phyloP scores from a whole-genome alignment of 768 basidiomycete genomes.

The Vararia minispora region DNA sequence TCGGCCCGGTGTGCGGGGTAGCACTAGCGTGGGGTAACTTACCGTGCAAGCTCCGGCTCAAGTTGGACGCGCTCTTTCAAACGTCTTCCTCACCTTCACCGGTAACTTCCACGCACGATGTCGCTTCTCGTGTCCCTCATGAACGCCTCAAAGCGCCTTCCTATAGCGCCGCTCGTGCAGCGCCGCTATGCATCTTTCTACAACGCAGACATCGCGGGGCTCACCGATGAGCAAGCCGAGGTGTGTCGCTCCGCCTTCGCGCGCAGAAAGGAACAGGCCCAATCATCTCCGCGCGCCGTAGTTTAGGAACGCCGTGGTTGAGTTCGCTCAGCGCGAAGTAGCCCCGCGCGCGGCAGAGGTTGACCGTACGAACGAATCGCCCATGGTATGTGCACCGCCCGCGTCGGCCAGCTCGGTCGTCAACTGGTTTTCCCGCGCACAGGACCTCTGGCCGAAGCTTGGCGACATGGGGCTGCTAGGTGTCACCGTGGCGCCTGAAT shows the following conservation, averaged over 20 bases:
- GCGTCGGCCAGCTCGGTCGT: background rate
- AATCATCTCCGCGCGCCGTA: conserved; percentile 19
- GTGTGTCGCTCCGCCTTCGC: conserved; percentile 27
- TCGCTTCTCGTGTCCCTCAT: background rate
- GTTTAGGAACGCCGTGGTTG: conserved; percentile 72
- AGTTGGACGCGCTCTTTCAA: too few relatives aligned
- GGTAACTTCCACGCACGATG: too few relatives aligned
- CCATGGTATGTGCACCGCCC: conserved; percentile 35
- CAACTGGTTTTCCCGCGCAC: background rate
- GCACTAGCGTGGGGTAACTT: too few relatives aligned
- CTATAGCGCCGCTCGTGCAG: background rate
- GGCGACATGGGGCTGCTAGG: conserved; percentile 91
- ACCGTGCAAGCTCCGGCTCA: too few relatives aligned
- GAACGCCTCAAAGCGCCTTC: background rate
- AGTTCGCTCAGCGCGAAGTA: conserved; percentile 77
- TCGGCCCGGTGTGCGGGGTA: too few relatives aligned
- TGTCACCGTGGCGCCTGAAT: conserved; percentile 68
- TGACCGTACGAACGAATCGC: conserved; percentile 78
- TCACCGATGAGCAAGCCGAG: conserved; percentile 73
- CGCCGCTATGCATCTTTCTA: conserved; percentile 43
- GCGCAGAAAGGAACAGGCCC: too few relatives aligned
- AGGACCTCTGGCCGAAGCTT: conserved; percentile 85
- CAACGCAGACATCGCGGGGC: conserved; percentile 59
- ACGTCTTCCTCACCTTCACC: too few relatives aligned
- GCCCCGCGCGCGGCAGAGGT: conserved; percentile 80